phyloP scores from a whole-genome alignment of 108 stramenopile species.

The Cyclotella baltica region DNA sequence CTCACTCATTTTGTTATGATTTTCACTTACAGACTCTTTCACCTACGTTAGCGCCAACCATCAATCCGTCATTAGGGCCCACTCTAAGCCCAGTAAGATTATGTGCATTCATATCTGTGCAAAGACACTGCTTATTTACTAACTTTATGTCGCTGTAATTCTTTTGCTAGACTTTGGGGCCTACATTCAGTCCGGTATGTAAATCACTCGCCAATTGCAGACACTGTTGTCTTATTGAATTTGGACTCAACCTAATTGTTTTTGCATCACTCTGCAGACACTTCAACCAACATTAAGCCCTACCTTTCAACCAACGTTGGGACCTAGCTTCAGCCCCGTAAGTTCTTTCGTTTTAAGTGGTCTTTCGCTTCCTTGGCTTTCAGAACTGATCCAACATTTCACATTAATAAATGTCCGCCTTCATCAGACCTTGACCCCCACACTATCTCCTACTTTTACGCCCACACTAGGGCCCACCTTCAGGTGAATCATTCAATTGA shows the following conservation, averaged over 20 bases:
- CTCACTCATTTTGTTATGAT: background rate
- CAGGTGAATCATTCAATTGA: no score
- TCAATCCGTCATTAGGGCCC: background rate
- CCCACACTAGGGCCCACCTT: background rate
- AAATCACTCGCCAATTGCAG: background rate
- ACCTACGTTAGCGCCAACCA: background rate
- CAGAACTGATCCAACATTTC: background rate
- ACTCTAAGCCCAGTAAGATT: background rate
- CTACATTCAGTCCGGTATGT: no score
- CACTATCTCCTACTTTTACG: background rate
- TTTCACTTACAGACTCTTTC: background rate
- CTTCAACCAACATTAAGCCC: background rate
- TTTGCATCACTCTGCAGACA: background rate
- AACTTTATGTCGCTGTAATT: no score
- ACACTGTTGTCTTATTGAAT: background rate
- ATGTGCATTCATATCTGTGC: background rate
- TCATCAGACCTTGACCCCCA: background rate
- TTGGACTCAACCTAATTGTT: background rate
- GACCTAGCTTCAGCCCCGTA: background rate
- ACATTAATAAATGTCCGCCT: background rate
- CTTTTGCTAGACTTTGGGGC: no score
- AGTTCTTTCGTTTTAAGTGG: background rate
- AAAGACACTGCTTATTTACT: background rate
- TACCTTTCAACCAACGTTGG: background rate
- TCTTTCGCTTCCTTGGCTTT: background rate